Evolutionary conservation across 805 yeast genomes (phyloP).

Genomic region (Lachancea sp.): DNA sequence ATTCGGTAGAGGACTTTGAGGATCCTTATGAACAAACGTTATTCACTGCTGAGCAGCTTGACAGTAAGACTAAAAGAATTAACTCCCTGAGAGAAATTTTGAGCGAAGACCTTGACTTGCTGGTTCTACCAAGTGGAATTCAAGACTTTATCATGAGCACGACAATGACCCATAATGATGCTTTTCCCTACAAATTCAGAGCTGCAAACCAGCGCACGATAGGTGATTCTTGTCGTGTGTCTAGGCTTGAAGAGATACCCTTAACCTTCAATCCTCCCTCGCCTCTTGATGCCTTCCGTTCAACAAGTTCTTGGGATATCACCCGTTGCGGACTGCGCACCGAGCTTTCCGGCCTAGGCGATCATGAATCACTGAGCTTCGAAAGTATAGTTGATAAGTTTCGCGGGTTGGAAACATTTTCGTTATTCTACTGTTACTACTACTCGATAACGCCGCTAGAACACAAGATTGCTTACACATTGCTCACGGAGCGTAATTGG

Average conservation of each 20-base stretch:
- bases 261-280: constrained; percentile 30
- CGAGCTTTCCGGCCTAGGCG: constrained; percentile 6
- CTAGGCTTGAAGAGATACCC: constrained; percentile 24
- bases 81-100: constrained; percentile 13
- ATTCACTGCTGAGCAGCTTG: constrained; percentile 14
- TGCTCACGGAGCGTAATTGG: constrained; percentile 37
- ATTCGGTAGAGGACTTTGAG: constrained; percentile 25
- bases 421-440: constrained; percentile 41
- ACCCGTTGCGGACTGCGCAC: constrained; percentile 20
- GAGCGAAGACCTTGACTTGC: constrained; percentile 16
- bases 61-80: constrained; percentile 7
- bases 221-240: constrained; percentile 23
- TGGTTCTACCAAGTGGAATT: constrained; percentile 30
- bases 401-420: constrained; percentile 29
- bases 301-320: constrained; percentile 32
- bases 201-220: constrained; percentile 26
- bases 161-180: constrained; percentile 19
- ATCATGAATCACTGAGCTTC: constrained; percentile 4
- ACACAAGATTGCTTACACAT: constrained; percentile 32
- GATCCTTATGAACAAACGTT: constrained; percentile 13
- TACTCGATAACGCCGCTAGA: constrained; percentile 39
- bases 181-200: constrained; percentile 13
- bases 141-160: constrained; percentile 31
- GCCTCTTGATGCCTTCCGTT: constrained; percentile 32
- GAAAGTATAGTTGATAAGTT: constrained; percentile 23